Conservation (phyloP, 441 rosid species). For the Breynia disticha region DNA sequence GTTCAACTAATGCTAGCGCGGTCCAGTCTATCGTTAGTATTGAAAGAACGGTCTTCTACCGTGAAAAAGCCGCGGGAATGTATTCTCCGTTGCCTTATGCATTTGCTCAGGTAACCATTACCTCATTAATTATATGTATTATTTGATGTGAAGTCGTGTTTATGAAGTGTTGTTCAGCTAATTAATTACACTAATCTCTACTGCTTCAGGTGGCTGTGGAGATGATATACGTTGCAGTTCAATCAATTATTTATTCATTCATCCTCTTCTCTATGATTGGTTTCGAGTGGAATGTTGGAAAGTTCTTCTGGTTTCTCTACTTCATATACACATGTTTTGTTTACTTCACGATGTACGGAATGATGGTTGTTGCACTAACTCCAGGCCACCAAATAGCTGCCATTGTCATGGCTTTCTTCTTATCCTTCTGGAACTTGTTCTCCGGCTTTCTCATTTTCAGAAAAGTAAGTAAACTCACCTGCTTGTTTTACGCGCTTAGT, state of each 20-base stretch:
- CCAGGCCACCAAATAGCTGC: slow-evolving; percentile 66
- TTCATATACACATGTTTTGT: slow-evolving; percentile 42
- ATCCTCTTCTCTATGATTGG: slow-evolving; percentile 70
- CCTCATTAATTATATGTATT: not conserved
- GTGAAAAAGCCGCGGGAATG: slow-evolving; percentile 67
- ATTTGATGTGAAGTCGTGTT: not conserved
- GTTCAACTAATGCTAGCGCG: slow-evolving; percentile 36
- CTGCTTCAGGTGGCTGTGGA: slow-evolving; percentile 61
- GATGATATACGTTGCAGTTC: slow-evolving; percentile 43
- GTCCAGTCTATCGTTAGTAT: slow-evolving; percentile 45
- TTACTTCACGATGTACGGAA: slow-evolving; percentile 70
- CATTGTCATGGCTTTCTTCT: slow-evolving; percentile 64
- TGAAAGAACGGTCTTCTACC: slow-evolving; percentile 61
- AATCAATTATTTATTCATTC: slow-evolving; percentile 35
- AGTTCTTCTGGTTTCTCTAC: slow-evolving; percentile 63
- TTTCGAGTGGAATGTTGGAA: slow-evolving; percentile 42
- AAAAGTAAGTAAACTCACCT: slow-evolving; percentile 23
- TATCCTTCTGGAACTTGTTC: slow-evolving; percentile 79
- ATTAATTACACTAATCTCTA: not conserved
- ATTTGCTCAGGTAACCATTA: slow-evolving; percentile 46
- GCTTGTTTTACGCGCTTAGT: not conserved
- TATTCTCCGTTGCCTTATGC: slow-evolving; percentile 82
- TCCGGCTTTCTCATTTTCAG: slow-evolving; percentile 68
- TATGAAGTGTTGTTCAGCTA: not conserved
- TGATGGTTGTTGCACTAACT: slow-evolving; percentile 75